Evolutionary conservation across 2,329 filamentous ascomycete species (phyloP), one percentile per base, ranked within the genome.

Genomic region (Rutstroemia sp.): DNA sequence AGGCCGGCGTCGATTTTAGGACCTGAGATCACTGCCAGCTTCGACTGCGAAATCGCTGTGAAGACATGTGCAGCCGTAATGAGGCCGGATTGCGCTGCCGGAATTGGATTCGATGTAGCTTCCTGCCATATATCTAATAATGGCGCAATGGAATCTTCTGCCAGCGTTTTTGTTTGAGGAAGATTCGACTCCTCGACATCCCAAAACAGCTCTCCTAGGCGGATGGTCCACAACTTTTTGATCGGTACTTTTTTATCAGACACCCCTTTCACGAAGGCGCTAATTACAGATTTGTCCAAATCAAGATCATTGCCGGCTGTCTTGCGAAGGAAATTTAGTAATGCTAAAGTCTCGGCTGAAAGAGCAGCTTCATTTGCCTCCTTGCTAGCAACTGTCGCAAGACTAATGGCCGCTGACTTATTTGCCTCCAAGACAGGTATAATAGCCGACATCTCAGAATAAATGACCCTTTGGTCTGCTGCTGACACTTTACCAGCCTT

Each of bases 281-380:
- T 90, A 1, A 84, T 70, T 2, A 87, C 78, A 4, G 83, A 70
- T 63, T 87, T 87, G 10, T 87, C 83, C 16, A 91, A 68, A 38
- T 84, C 77, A 1, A 77, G 71, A 23, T 77, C 80, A 27, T 82
- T 76, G n/a, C 78, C 72, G 16, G 96, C 69, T 39, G 87, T 76
- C 66, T 80, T 81, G 10, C 75, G 73, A 37, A 87, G 73, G 64
- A 88, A 87, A 58, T 80, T 80, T 53, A 83, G 79, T 55, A 97
- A 77, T 4, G 88, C 81, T 37, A 79, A 78, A 6, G 91, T 83
- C 70, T 96, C 90, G 9, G 88, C 85, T 44, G 82, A 79, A 25
- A 96, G 75, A 44, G 92, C 92, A 38, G 79, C 75, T 71, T 99
- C 94, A 65, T 95, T 97, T 7, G 91, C 85, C 72, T 99, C 94